Conservation (phyloP, 768 basidiomycete genomes). For the Roridomyces roridus region DNA sequence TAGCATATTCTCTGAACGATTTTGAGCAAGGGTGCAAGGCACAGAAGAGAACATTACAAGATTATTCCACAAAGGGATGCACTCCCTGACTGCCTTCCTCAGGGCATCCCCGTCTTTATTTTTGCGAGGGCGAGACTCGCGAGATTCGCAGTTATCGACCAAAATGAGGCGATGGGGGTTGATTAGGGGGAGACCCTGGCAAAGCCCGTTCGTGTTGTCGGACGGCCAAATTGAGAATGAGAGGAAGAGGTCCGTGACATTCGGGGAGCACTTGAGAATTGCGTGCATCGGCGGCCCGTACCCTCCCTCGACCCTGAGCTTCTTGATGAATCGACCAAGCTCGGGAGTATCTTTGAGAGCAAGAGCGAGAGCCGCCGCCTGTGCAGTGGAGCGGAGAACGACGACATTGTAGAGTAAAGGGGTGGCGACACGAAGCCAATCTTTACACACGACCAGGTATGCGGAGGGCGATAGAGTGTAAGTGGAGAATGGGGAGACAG, state of each 20-base stretch:
- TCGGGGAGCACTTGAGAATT: too few relatives aligned
- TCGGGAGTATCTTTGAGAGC: not conserved
- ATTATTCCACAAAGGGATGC: not conserved
- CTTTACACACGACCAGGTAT: not conserved
- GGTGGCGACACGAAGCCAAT: not conserved
- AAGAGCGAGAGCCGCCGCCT: not conserved
- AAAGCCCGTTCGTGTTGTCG: too few relatives aligned
- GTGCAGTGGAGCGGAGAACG: not conserved
- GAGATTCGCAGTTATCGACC: not conserved
- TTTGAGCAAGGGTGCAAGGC: not conserved
- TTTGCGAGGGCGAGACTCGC: not conserved
- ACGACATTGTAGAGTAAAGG: not conserved
- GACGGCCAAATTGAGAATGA: too few relatives aligned
- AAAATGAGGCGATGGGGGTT: not conserved
- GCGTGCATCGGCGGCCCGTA: too few relatives aligned
- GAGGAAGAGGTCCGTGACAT: too few relatives aligned
- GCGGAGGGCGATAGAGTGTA: not conserved
- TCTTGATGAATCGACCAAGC: conserved; percentile 23
- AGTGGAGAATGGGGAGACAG: not conserved
- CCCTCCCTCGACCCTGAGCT: conserved; percentile 27
- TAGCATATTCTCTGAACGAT: not conserved
- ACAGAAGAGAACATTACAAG: not conserved
- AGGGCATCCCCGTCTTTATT: not conserved
- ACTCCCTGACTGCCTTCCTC: not conserved
- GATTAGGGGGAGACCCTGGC: too few relatives aligned